phyloP scores from a whole-genome alignment of 148 eudicot genomes.

The Camellia japonica region DNA sequence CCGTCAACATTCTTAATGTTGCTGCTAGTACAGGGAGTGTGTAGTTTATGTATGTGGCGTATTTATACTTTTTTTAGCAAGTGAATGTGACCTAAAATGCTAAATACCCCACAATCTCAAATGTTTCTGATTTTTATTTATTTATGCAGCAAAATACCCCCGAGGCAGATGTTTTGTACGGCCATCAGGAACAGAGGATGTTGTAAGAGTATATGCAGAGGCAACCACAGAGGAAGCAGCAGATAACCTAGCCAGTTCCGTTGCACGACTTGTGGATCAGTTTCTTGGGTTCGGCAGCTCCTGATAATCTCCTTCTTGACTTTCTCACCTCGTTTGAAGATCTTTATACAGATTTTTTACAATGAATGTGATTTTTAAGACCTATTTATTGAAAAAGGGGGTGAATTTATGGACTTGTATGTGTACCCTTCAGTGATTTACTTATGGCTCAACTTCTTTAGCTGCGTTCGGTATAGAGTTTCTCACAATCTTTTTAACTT shows the following conservation, averaged over 20 bases:
- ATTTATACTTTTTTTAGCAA: not conserved
- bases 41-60: not conserved
- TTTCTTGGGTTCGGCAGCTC: slow-evolving; percentile 55
- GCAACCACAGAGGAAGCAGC: slow-evolving; percentile 81
- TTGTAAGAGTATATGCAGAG: slow-evolving; percentile 83
- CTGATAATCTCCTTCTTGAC: not conserved
- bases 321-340: not conserved
- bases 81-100: not conserved
- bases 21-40: not conserved
- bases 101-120: not conserved
- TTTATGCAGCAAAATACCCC: slow-evolving; percentile 50
- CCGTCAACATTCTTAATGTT: no score
- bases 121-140: not conserved
- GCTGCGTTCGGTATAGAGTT: no score
- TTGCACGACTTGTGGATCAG: slow-evolving; percentile 54
- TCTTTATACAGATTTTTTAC: not conserved
- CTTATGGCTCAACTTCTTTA: no score
- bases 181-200: slow-evolving; percentile 95
- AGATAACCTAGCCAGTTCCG: slow-evolving; percentile 59
- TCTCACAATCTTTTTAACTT: no score
- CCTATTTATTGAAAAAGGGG: no score
- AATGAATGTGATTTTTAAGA: not conserved
- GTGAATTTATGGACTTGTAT: no score
- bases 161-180: slow-evolving; percentile 77
- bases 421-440: no score